Conservation (phyloP, 345 rosid species). For the Rhodamnia argentea region DNA sequence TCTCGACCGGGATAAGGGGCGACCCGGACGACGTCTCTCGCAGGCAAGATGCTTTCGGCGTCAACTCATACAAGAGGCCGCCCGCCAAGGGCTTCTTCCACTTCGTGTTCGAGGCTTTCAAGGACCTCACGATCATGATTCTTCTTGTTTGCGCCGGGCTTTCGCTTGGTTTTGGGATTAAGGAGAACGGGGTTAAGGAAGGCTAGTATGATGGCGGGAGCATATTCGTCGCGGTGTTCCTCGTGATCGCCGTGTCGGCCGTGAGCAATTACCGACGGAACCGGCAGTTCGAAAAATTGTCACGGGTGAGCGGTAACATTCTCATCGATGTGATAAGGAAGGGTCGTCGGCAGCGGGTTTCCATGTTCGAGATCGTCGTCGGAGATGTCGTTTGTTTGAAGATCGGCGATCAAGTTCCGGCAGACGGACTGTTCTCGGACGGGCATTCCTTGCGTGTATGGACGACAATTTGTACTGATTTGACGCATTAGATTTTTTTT, state of each 20-base stretch:
- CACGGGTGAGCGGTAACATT: slow-evolving; percentile 36
- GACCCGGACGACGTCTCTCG: slow-evolving; percentile 14
- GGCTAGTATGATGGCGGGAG: slow-evolving; percentile 76
- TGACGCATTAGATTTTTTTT: not conserved
- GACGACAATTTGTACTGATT: not conserved
- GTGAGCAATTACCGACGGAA: slow-evolving; percentile 41
- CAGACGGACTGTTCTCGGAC: slow-evolving; percentile 42
- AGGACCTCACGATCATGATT: slow-evolving; percentile 41
- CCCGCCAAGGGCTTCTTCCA: slow-evolving; percentile 40
- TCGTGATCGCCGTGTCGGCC: slow-evolving; percentile 41
- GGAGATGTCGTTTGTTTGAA: slow-evolving; percentile 50
- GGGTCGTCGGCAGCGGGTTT: slow-evolving; percentile 30
- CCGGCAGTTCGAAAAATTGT: slow-evolving; percentile 45
- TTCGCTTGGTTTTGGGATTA: slow-evolving; percentile 53
- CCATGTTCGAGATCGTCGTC: slow-evolving; percentile 51
- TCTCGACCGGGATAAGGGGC: slow-evolving; percentile 25
- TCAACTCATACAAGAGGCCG: slow-evolving; percentile 50
- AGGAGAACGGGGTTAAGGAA: slow-evolving; percentile 39
- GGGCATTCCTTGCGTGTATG: slow-evolving; percentile 26
- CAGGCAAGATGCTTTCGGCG: slow-evolving; percentile 43
- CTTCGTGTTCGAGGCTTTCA: slow-evolving; percentile 38
- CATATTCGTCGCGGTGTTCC: slow-evolving; percentile 37
- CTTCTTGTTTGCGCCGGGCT: slow-evolving; percentile 48
- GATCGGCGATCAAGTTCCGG: slow-evolving; percentile 62
- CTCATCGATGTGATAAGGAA: slow-evolving; percentile 38